Conservation (phyloP, 805 yeast species). For the Vanderwaltozyma yarrowii region DNA sequence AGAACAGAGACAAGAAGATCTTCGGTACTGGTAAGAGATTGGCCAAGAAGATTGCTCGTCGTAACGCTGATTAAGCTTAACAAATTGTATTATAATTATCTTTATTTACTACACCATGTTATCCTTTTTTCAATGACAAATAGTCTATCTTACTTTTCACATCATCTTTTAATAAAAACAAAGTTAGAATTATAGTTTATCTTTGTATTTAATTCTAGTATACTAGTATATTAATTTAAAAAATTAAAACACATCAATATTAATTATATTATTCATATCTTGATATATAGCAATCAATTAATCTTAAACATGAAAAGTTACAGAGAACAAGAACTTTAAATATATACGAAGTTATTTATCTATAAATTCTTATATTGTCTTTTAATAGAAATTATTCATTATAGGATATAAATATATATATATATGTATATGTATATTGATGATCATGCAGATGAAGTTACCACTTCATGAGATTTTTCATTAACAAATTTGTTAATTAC, state of each 20-base stretch:
- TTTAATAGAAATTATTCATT: too few species aligned
- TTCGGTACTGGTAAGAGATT: constrained; percentile 95
- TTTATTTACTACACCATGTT: background rate
- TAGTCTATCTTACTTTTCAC: background rate
- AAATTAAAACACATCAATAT: background rate
- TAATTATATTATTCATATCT: too few species aligned
- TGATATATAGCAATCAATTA: too few species aligned
- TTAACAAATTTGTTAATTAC: background rate
- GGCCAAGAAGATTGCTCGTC: constrained; percentile 86
- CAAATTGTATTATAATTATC: background rate
- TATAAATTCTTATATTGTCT: too few species aligned
- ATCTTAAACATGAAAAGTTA: too few species aligned
- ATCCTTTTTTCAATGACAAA: too few species aligned
- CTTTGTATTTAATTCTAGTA: background rate
- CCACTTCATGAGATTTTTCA: background rate
- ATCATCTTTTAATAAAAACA: background rate
- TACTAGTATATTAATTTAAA: background rate
- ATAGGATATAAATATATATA: too few species aligned
- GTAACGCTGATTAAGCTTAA: constrained; percentile 64
- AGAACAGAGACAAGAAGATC: constrained; percentile 99
- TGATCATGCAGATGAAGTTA: background rate
- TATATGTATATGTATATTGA: too few species aligned
- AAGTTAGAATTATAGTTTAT: too few species aligned
- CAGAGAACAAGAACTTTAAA: too few species aligned
- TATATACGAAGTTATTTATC: too few species aligned